phyloP scores from a whole-genome alignment of 176 grass and related monocot species.

The Eleusine indica region DNA sequence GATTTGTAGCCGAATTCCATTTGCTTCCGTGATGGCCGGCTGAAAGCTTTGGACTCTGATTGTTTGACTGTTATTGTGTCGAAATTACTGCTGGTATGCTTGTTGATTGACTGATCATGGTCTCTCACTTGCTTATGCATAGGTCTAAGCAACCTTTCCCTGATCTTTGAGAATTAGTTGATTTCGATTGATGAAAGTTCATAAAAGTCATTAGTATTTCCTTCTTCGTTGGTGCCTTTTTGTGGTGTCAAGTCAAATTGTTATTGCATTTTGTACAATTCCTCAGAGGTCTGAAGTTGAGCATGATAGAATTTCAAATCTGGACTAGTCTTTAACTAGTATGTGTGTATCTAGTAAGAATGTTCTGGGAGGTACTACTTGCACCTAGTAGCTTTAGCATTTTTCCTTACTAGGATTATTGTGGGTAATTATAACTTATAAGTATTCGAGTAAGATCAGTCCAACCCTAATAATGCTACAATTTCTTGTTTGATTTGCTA shows the following conservation, averaged over 20 bases:
- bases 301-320: not conserved
- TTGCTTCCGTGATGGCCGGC: not conserved
- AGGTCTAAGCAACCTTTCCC: not conserved
- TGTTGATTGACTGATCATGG: not conserved
- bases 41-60: constrained; percentile 5
- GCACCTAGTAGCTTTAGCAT: constrained; percentile 18
- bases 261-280: not conserved
- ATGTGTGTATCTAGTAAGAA: not conserved
- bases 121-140: not conserved
- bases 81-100: constrained; percentile 13
- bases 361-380: constrained; percentile 1
- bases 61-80: not conserved
- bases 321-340: constrained; percentile 13
- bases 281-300: not conserved
- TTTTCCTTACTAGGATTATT: not conserved
- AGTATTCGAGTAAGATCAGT: not conserved
- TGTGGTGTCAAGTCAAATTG: not conserved
- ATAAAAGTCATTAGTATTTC: not conserved
- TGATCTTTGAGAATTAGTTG: not conserved
- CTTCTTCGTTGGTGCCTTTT: not conserved
- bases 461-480: not conserved
- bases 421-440: not conserved
- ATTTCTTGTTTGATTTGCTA: constrained; percentile 1
- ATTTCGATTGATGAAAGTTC: not conserved
- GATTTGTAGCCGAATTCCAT: constrained; percentile 18